Evolutionary conservation across 305 asterid genomes (phyloP).

Genomic region (Solanum hybrid): DNA sequence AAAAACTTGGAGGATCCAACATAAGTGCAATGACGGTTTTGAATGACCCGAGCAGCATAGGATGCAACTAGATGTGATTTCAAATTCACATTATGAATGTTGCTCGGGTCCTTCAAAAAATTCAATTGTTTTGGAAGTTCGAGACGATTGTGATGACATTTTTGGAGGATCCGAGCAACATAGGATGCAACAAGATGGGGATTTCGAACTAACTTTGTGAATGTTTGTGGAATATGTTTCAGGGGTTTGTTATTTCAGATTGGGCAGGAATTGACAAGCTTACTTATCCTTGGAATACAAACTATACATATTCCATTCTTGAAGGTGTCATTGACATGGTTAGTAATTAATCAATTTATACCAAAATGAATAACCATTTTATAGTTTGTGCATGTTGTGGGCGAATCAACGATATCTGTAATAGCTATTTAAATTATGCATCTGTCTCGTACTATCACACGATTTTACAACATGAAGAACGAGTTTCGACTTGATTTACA

Average conservation of each 20-base stretch:
- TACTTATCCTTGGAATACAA: conserved; percentile 39
- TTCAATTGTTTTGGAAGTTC: background rate
- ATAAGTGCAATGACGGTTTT: background rate
- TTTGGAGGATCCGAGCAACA: background rate
- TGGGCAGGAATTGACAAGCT: conserved; percentile 43
- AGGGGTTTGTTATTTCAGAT: conserved; percentile 67
- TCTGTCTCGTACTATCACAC: background rate
- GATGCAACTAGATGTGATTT: background rate
- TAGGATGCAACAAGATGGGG: background rate
- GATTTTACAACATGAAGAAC: background rate
- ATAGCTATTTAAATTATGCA: background rate
- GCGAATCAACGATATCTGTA: background rate
- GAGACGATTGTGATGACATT: background rate
- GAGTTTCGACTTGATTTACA: background rate
- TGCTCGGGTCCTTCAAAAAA: background rate
- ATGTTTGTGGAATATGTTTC: conserved; percentile 2
- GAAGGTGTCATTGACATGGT: conserved; percentile 63
- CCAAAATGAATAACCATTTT: background rate
- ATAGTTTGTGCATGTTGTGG: background rate
- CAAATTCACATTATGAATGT: background rate
- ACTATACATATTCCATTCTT: conserved; percentile 54
- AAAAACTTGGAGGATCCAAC: background rate
- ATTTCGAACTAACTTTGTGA: background rate
- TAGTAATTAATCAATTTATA: background rate
- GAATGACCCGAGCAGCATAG: background rate